Evolutionary conservation across 257 asterid species (phyloP).

Genomic region (Solanum habrochaites): DNA sequence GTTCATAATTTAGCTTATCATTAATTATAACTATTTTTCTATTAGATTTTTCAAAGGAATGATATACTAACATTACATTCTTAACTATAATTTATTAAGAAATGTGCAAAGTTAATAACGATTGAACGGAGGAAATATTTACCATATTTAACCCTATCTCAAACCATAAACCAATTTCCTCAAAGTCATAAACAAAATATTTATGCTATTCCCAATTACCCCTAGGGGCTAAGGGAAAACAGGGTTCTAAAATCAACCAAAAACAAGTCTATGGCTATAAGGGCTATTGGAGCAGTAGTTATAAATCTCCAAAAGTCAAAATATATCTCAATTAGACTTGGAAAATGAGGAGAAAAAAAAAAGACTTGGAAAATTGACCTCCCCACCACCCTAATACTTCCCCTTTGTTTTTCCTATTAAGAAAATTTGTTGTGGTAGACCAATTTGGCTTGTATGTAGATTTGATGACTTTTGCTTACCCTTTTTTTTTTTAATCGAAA

Average conservation of each 20-base stretch:
- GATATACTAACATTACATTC: rapidly evolving
- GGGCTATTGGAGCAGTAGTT: not conserved
- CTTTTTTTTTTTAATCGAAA: not conserved
- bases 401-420: not conserved
- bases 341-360: not conserved
- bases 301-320: not conserved
- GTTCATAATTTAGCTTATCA: rapidly evolving
- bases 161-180: not conserved
- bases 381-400: not conserved
- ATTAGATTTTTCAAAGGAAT: rapidly evolving
- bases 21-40: too few relatives aligned
- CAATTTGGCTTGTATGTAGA: not conserved
- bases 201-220: not conserved
- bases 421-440: not conserved
- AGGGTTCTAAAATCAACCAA: not conserved
- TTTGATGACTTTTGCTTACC: not conserved
- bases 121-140: not conserved
- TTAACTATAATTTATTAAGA: too few relatives aligned
- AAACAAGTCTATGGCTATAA: not conserved
- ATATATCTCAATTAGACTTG: not conserved
- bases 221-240: not conserved
- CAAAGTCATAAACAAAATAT: not conserved
- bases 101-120: too few relatives aligned
- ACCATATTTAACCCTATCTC: not conserved
- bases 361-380: not conserved